Conservation (phyloP, 768 basidiomycete species). For the Kwoniella dendrophila region DNA sequence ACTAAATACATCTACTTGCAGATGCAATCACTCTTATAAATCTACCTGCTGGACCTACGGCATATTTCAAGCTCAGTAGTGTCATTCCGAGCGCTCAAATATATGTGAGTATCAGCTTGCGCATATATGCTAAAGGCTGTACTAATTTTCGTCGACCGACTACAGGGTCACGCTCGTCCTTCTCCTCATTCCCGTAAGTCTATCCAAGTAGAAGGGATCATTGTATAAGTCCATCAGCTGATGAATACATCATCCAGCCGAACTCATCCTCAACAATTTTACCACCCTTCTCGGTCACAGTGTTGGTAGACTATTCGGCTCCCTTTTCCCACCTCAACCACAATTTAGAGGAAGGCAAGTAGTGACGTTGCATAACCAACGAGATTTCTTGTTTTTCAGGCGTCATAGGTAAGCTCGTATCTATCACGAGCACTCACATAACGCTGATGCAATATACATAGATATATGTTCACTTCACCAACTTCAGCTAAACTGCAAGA, state of each 20-base stretch:
- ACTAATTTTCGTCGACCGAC: not conserved
- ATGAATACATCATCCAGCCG: constrained; percentile 59
- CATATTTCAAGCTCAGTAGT: constrained; percentile 91
- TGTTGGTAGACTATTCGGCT: constrained; percentile 93
- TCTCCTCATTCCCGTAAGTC: constrained; percentile 75
- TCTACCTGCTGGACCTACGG: constrained; percentile 88
- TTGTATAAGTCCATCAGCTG: not conserved
- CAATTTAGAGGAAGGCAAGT: constrained; percentile 96
- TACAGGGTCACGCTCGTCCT: constrained; percentile 84
- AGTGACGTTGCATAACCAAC: constrained; percentile 93
- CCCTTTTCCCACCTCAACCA: constrained; percentile 89
- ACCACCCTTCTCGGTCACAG: constrained; percentile 90
- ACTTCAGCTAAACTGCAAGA: constrained; percentile 93
- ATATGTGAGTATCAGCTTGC: constrained; percentile 61
- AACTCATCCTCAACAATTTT: constrained; percentile 92
- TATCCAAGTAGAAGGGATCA: no score
- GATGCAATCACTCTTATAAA: constrained; percentile 91
- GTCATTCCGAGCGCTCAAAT: constrained; percentile 83
- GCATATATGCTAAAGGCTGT: not conserved
- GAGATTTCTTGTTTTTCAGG: constrained; percentile 97
- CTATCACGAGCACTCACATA: not conserved
- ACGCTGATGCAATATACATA: constrained; percentile 48
- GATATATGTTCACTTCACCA: constrained; percentile 86
- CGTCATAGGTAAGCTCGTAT: constrained; percentile 72
- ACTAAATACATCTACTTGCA: constrained; percentile 49